Conservation (phyloP, 1,284 basidiomycete species). For the Sporisorium graminicola region DNA sequence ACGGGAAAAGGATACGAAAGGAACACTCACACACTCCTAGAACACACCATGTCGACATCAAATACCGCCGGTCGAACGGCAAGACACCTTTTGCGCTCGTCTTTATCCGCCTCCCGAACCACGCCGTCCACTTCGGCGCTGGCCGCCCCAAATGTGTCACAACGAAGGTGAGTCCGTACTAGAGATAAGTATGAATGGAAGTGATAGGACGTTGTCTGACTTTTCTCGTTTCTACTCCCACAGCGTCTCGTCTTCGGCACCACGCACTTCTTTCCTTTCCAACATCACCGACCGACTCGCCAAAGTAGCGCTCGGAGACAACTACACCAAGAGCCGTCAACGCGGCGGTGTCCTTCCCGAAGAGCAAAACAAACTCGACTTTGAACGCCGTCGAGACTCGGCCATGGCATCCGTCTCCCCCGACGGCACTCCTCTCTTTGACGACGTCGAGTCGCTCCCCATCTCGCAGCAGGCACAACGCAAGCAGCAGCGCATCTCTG, state of each 20-base stretch:
- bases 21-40: background rate
- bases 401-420: conserved; percentile 57
- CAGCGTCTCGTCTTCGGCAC: conserved; percentile 37
- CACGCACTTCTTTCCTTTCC: conserved; percentile 31
- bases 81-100: conserved; percentile 24
- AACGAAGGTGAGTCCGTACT: conserved; percentile 34
- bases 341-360: conserved; percentile 60
- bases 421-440: conserved; percentile 61
- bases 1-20: background rate
- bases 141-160: background rate
- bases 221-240: background rate
- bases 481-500: conserved; percentile 39
- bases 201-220: too few relatives aligned
- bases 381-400: conserved; percentile 50
- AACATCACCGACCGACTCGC: conserved; percentile 35
- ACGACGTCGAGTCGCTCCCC: conserved; percentile 52
- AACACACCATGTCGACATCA: conserved; percentile 21
- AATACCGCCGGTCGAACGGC: conserved; percentile 26
- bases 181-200: too few relatives aligned
- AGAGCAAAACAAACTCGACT: conserved; percentile 47
- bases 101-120: background rate
- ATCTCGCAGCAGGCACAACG: conserved; percentile 41
- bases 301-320: conserved; percentile 40
- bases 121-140: conserved; percentile 25
- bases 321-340: conserved; percentile 29